Evolutionary conservation across 305 asterid species (phyloP), one percentile per base, ranked within the genome.

Genomic region (Plantago rigida): DNA sequence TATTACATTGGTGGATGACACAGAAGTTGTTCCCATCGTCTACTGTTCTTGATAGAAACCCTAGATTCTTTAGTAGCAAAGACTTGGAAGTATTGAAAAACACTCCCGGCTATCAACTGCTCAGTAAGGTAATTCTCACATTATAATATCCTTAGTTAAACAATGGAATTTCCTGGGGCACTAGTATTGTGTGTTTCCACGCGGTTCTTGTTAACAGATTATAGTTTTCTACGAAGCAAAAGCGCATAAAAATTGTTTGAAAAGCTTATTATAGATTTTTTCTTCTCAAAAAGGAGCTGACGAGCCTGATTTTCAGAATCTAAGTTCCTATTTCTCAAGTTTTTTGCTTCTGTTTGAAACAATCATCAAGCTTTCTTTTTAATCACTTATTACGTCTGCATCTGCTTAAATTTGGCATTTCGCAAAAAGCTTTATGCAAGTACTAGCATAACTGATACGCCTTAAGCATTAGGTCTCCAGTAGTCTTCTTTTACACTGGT

Each of bases 21-120:
- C 96, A 86, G 72, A 85, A 87, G 51, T 14, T 90, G 57, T 90
- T 90, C 76, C 96, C 95, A 14, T 84, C 97, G 10, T 78, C 96
- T 1, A 79, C 80, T 22, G 82, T 79, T 13, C 85, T 84, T 31
- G 98, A 88, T 42, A 71, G 84, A 66, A 92, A 81, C 73, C 89
- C 95, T 24, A 60, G 73, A 1, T 92, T 88, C 66, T 92, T 86
- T 55, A 77, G 85, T 72, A 69, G 56, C 47, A 91, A 80, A 64
- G 98, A 88, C 77, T 71, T 88, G 74, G 96, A 87, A 63, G 93
- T 74, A 53, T 64, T 91, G 78, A 80, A 83, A 78, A 81, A 82
- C 63, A 84, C 98, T 3, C 90, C 89, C 0, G 96, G 98, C 5
- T 86, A 86, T 77, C 89, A 87, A 56, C 62, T 88, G 75, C 86